Conservation (phyloP, 306 rosid genomes). For the Rosa lucieae region DNA sequence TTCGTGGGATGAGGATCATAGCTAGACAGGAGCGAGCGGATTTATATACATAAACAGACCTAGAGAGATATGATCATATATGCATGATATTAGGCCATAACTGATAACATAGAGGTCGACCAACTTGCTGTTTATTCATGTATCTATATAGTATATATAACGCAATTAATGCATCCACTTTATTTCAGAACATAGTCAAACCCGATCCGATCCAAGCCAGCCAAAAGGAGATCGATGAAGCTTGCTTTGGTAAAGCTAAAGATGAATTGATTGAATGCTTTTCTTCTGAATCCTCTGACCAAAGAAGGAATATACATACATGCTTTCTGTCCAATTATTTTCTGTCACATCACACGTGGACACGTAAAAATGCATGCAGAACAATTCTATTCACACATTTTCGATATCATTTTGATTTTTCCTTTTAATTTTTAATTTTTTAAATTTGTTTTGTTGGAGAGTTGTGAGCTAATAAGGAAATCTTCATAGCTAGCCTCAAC, state of each 20-base stretch:
- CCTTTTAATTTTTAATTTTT: too few species aligned
- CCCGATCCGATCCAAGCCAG: neutral
- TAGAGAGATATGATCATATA: neutral
- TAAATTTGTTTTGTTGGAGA: too few species aligned
- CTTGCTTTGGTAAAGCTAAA: conserved; percentile 5
- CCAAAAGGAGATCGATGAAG: neutral
- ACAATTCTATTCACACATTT: neutral
- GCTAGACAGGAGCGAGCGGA: neutral
- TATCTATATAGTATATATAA: too few species aligned
- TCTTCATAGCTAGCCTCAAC: too few species aligned
- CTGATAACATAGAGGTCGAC: neutral
- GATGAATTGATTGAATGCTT: conserved; percentile 13
- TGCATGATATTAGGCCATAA: neutral
- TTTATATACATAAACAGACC: too few species aligned
- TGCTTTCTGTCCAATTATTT: neutral
- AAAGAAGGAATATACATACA: neutral
- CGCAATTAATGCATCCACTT: neutral
- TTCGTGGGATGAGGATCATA: neutral
- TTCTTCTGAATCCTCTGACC: neutral
- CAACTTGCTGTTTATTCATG: too few species aligned
- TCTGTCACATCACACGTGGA: neutral
- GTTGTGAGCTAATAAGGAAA: too few species aligned
- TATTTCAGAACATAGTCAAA: conserved; percentile 19
- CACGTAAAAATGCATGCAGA: neutral
- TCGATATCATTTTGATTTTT: too few species aligned